Evolutionary conservation across 352 stramenopile species (phyloP), one percentile per base, ranked within the genome.

Genomic region (Phytophthora constricta): DNA sequence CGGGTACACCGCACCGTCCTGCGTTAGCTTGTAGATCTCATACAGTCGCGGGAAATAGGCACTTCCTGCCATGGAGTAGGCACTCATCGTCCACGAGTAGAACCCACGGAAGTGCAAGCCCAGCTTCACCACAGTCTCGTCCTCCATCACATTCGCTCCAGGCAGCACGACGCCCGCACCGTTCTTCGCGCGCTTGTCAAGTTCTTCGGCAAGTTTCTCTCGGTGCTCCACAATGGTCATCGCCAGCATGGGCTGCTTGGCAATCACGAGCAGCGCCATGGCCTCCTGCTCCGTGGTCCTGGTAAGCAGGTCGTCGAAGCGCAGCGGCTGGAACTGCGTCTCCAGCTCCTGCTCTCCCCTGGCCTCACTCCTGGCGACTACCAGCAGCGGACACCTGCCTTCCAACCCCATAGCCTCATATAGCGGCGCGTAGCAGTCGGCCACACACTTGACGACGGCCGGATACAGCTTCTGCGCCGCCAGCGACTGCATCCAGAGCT

Each of bases 261-360:
- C 51, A 9, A 76, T 74, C 17, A 89, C 74, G n/a, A 89, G 66
- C 33, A 89, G 70, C 17, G 84, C 71, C 69, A 88, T 60, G 4
- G 79, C 79, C 37, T 90, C 84, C 28, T 88, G 72, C 66, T 92
- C 84, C 23, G 81, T 92, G 53, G 70, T 67, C 72, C 86, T 86
- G 27, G 83, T 79, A 37, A 88, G 58, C 56, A 74, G 59, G 53
- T 90, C 77, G 47, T 88, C 81, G 46, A 88, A 92, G 48, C 75
- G 78, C 41, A 72, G 72, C 28, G 80, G 81, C 43, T 79, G 68
- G 68, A 70, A 89, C 52, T 88, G 82, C 62, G 62, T 83, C 41
- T 75, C 67, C 8, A 74, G 57, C 11, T 72, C 71, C 19, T 60
- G 26, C 13, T 64, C 62, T 3, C 22, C 62, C 37, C 73, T 71